Evolutionary conservation across 2,329 filamentous ascomycete genomes (phyloP), one percentile per base, ranked within the genome.

Genomic region (Calonectria crousiana): DNA sequence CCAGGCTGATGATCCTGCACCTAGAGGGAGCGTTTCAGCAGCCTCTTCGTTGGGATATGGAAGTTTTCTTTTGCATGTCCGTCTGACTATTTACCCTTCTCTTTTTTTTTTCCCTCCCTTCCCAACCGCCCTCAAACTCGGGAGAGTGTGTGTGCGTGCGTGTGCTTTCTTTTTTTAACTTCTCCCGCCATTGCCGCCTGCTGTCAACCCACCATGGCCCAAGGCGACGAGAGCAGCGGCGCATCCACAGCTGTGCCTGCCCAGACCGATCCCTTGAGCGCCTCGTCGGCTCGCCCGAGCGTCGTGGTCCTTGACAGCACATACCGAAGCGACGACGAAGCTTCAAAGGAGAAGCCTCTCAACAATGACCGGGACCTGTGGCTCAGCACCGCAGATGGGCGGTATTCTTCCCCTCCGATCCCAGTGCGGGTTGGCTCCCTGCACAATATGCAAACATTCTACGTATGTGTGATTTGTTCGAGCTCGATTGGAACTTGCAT

Each of bases 301-400:
- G 77, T 79, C 38, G 74, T 81, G 51, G 78, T 81, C 47, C 73
- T 81, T 51, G 75, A 79, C 47, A 75, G 69, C 58, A 73, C 74
- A 23, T 78, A 81, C 68, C 60, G 64, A 36, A 68, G 76, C 36
- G 66, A 78, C 9, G 73, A 69, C 41, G 69, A 71, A 26, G 68
- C 67, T 36, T 36, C 44, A 9, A 66, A 69, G 28, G 74, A 73
- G 26, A 72, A 74, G 66, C 60, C 67, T 6, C 75, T 74, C 62
- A 79, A 74, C 77, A 85, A 84, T 10, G 85, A 83, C 72, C 85
- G 87, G 69, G 88, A 89, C 77, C 82, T 89, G 30, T 89, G 87
- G 87, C 78, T 89, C 58, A 86, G 86, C 68, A 88, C 86, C n/a
- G 84, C 84, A 26, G 87, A 89, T 77, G 88, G 87, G 67, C 85